Evolutionary conservation across 1,139 yeast species (phyloP), one percentile per base, ranked within the genome.

Genomic region (Yamadazyma friedrichii): DNA sequence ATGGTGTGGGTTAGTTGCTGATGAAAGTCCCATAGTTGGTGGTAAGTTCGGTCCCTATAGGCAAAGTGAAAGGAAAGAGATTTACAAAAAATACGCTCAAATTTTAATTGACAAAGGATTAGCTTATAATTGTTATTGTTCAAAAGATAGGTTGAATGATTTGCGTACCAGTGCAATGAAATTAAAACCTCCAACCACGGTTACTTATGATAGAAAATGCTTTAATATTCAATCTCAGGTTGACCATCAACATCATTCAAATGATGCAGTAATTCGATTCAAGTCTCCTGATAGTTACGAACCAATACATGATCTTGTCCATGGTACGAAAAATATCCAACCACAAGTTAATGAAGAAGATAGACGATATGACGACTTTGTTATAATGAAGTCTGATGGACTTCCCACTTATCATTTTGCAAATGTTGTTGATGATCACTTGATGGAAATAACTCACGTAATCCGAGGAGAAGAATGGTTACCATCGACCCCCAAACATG

Each of bases 401-500:
- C 67, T 88, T 47, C 99, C 99, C 13, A 93, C 99, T 0, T 93
- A 93, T 54, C 99, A 93, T 63, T 84, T 93, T 56, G 98, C 98
- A 15, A 91, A 88, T 55, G 96, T 93, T 2, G 80, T 93, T 2
- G 99, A 93, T 56, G 99, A 93, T 59, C 95, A 91, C 59, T 64
- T 86, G 38, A 94, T 93, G 98, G 63, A 78, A 37, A 86, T 93
- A 33, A 87, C 97, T 0, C 98, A 94, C 61, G 98, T 93, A 9
- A 81, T 93, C 9, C 73, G 99, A 48, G 99, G 99, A 29, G 98
- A 93, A 57, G 98, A 93, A 61, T 94, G 99, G 99, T 67, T 93
- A 9, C 84, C 96, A 1, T 87, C 98, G 0, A 93, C 98, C 0
- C 96, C 98, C 2, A 93, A 91, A 51, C 99, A 93, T 56, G 73